Evolutionary conservation across 225 moss, liverwort and hornwort genomes (phyloP).

Genomic region (Ulota crispa): DNA sequence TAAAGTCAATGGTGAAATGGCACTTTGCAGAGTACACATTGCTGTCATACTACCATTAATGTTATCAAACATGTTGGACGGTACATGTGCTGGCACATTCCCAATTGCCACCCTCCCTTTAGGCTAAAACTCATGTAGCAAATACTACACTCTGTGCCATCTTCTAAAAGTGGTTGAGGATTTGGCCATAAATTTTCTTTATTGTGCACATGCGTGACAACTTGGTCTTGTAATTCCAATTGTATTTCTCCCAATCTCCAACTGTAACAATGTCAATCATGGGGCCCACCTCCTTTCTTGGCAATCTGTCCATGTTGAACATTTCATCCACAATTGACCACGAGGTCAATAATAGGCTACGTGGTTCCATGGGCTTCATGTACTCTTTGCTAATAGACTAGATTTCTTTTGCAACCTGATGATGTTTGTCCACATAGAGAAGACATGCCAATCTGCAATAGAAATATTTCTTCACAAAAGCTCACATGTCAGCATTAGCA

Average conservation of each 20-base stretch:
- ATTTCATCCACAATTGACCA: background rate
- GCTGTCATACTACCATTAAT: background rate
- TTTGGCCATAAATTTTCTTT: background rate
- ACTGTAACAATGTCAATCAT: rapidly evolving
- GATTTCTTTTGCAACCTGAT: too few relatives aligned
- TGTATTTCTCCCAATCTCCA: background rate
- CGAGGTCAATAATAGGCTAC: too few relatives aligned
- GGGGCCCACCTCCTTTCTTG: background rate
- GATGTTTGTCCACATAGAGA: too few relatives aligned
- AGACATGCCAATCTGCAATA: too few relatives aligned
- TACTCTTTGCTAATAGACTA: too few relatives aligned
- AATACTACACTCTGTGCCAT: background rate
- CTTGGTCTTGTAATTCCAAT: background rate
- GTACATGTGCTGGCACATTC: background rate
- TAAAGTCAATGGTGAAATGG: background rate
- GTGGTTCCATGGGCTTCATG: too few relatives aligned
- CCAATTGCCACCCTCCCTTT: background rate
- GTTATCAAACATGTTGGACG: background rate
- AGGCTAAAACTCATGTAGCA: background rate
- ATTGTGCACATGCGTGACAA: background rate
- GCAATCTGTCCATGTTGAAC: background rate
- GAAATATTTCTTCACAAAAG: too few relatives aligned
- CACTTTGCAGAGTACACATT: background rate
- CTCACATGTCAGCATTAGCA: too few relatives aligned
- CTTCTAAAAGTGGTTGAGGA: background rate